A percentile compares a stretch with the other conserved stretches of the same genome.
These are phyloP conservation scores for Fusarium proliferatum DNA, from an alignment of 2,329 filamentous ascomycete genomes.

Conservation along the genomic window DNA sequence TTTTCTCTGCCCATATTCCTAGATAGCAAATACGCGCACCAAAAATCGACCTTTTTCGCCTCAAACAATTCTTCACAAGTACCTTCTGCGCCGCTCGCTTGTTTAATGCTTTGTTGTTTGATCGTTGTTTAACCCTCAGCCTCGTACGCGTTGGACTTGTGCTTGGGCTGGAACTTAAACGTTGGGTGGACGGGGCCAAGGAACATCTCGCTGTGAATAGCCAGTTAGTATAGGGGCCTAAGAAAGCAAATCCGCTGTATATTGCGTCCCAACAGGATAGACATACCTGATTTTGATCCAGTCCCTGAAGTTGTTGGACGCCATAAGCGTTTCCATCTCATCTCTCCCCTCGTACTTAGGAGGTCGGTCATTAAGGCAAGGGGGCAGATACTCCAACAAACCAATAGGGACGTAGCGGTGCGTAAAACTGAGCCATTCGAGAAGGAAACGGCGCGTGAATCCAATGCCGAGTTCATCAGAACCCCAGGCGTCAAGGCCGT, in stretches of 20 bases:
- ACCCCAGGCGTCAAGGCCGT: conserved; percentile 94
- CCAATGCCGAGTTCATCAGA: conserved; percentile 94
- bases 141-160: conserved; percentile 94
- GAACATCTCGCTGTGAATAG: conserved; percentile 86
- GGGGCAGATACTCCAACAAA: conserved; percentile 87
- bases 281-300: conserved; percentile 98
- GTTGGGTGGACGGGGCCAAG: conserved; percentile 88
- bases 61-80: not conserved
- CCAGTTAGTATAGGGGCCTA: conserved; percentile 19
- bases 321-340: conserved; percentile 93
- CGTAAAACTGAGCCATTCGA: conserved; percentile 96
- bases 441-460: conserved; percentile 88
- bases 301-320: conserved; percentile 91
- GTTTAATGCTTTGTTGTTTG: conserved; percentile 46
- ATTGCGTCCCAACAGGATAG: not conserved
- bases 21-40: conserved; percentile 1
- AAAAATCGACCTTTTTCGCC: not conserved
- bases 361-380: conserved; percentile 88
- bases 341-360: conserved; percentile 85
- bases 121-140: conserved; percentile 69
- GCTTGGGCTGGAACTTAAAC: conserved; percentile 96
- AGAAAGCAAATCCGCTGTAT: not conserved
- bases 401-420: conserved; percentile 93
- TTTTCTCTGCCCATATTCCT: not conserved
- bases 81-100: not conserved